These are phyloP conservation scores for Mycena chlorophos DNA, from an alignment of 768 basidiomycete genomes.

Conservation along the genomic window DNA sequence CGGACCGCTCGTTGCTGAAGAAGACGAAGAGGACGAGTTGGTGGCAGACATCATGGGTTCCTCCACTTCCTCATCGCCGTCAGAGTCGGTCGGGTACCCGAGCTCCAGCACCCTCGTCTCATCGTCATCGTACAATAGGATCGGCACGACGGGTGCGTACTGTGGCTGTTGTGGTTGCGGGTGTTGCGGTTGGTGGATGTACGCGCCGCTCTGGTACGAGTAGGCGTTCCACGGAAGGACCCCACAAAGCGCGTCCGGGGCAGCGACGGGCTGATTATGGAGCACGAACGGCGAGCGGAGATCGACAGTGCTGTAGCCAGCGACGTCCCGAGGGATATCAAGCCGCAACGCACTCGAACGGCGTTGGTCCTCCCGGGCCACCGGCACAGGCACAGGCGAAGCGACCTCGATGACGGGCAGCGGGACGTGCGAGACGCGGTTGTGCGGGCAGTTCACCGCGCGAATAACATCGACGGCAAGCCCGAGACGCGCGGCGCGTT, in stretches of 20 bases:
- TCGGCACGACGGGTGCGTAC: not conserved
- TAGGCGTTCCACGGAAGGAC: not conserved
- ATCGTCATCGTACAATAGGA: not conserved
- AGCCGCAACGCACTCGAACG: not conserved
- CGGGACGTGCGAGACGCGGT: conserved; percentile 41
- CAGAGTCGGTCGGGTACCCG: not conserved
- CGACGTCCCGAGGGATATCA: not conserved
- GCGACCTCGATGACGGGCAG: conserved; percentile 36
- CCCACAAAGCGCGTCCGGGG: not conserved
- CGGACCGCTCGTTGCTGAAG: not conserved
- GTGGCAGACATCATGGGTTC: not conserved
- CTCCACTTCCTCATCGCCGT: not conserved
- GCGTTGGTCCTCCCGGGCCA: not conserved
- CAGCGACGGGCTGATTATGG: not conserved
- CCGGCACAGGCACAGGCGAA: not conserved
- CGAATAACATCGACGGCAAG: conserved; percentile 45
- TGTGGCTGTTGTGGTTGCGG: not conserved
- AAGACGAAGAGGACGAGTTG: not conserved
- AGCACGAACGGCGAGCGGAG: not conserved
- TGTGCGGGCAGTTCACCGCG: conserved; percentile 42
- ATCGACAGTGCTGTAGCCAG: not conserved
- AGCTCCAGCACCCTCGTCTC: not conserved
- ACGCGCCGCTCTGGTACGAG: not conserved
- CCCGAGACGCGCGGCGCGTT: conserved; percentile 44
- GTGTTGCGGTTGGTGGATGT: not conserved